Percentiles rank a stretch among this genome's conserved stretches.
These are phyloP conservation scores for Pilaira anomala DNA, from an alignment of 192 early-diverging fungal species.

Conservation along the genomic window DNA sequence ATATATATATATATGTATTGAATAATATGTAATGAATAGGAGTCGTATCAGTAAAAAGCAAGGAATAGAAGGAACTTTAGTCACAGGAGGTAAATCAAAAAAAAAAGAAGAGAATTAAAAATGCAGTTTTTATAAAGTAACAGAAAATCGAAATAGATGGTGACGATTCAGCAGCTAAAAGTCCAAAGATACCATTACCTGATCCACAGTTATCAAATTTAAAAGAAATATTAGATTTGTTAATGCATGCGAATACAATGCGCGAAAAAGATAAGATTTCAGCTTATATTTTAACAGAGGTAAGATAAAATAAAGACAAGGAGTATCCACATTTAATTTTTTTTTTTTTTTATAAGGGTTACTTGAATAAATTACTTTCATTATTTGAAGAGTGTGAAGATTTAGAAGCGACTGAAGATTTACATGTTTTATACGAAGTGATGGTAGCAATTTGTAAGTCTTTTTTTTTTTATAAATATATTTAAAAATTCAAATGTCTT, in stretches of 20 bases:
- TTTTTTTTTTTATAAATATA: background rate
- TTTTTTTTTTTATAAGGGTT: constrained; percentile 52
- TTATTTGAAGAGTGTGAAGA: constrained; percentile 80
- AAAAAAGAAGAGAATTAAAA: background rate
- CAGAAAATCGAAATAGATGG: background rate
- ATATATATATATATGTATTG: no score
- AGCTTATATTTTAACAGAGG: constrained; percentile 56
- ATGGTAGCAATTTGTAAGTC: constrained; percentile 70
- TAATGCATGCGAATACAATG: constrained; percentile 53
- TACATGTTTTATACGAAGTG: constrained; percentile 73
- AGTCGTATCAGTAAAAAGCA: constrained; percentile 4
- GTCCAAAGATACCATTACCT: constrained; percentile 46
- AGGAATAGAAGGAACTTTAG: constrained; percentile 24
- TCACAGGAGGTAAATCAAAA: background rate
- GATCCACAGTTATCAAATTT: constrained; percentile 67
- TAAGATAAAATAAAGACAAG: constrained; percentile 17
- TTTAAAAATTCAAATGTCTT: no score
- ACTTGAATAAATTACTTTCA: constrained; percentile 66
- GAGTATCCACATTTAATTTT: background rate
- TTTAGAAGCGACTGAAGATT: constrained; percentile 67
- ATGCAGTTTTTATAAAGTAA: background rate
- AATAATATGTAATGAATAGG: constrained; percentile 1
- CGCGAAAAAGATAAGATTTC: constrained; percentile 65
- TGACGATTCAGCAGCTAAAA: constrained; percentile 1
- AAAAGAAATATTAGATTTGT: constrained; percentile 62